phyloP scores from a whole-genome alignment of 2,329 filamentous ascomycete species.

The Elsinoe necatrix region DNA sequence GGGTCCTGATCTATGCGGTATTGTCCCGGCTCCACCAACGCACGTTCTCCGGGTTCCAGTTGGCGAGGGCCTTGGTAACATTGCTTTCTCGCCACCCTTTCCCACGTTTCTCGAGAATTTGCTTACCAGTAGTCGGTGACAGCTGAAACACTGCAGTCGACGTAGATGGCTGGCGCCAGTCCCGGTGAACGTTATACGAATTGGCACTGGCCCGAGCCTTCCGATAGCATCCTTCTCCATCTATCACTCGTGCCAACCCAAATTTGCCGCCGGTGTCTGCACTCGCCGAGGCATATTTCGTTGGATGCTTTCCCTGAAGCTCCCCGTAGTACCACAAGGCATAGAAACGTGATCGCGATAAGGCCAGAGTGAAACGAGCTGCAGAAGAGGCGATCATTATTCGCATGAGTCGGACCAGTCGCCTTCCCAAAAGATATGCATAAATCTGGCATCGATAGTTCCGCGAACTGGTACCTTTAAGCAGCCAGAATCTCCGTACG shows the following conservation, averaged over 20 bases:
- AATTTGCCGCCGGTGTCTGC: conserved; percentile 8
- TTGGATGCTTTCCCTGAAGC: background rate
- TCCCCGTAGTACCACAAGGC: conserved; percentile 3
- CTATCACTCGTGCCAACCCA: background rate
- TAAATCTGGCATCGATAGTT: background rate
- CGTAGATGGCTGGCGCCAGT: conserved; percentile 13
- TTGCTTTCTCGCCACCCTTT: conserved; percentile 1
- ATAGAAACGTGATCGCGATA: conserved; percentile 11
- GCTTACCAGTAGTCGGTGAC: conserved; percentile 4
- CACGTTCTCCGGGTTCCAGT: conserved; percentile 11
- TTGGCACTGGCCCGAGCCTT: conserved; percentile 10
- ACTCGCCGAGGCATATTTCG: background rate
- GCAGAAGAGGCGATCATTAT: background rate
- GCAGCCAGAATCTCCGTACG: conserved; percentile 2
- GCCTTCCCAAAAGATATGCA: background rate
- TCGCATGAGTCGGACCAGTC: conserved; percentile 8
- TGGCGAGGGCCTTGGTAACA: background rate
- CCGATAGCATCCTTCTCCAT: conserved; percentile 10
- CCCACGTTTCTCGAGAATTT: background rate
- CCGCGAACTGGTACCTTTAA: conserved; percentile 3
- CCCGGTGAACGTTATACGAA: conserved; percentile 7
- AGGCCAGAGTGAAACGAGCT: conserved; percentile 11
- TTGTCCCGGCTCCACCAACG: conserved; percentile 3
- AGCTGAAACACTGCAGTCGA: conserved; percentile 4
- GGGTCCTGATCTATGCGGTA: background rate